Base-by-base conservation (phyloP, 2,329 filamentous ascomycete genomes). In the Neofusicoccum sp. region DNA sequence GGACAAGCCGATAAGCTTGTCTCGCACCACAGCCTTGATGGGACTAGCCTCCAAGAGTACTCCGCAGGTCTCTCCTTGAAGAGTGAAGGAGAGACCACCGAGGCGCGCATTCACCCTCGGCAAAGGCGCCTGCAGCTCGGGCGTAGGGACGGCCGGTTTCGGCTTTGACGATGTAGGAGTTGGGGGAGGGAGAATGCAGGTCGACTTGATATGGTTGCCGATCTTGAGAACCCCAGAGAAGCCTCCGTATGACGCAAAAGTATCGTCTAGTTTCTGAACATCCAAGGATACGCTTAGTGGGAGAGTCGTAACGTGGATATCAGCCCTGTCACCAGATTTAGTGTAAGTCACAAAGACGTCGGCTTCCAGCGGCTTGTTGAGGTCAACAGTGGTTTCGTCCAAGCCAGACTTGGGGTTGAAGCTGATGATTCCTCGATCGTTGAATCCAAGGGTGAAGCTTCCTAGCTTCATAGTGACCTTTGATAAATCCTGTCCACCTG, bases 211-310 rank as follows among this genome's bases (percentile, higher is more conserved):
- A 0, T 94, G 97, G 64, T 86, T 90, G 66, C 93, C 91, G 74
- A 97, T 85, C 70, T 95, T 96, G 47, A 99, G 80, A 59, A 99
- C 89, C 67, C 93, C 92, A 74, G 93, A 97, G 47, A 99, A 80
- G 0, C 95, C 95, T 39, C 95, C 95, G 76, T 97, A 93, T 83
- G 91, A 92, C 62, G 87, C 87, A 64, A 98, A 87, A 0, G 91
- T 91, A 70, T 97, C 93, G 69, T 98, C 95, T 28, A 98, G 79
- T 62, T 86, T 85, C 66, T 89, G 88, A 14, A 97, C 79, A 71
- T 98, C 91, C 44, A 98, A 77, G 63, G 88, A 85, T 8, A 97
- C 74, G 64, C 89, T 86, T 1, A 97, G 76, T 5, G 93, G 92
- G 8, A 96, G 81, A 0, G 93, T 96, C 8, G 34, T 28, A 4